Evolutionary conservation across 2,329 filamentous ascomycete genomes (phyloP), one percentile per base, ranked within the genome.

Genomic region (Gaeumannomyces tritici): DNA sequence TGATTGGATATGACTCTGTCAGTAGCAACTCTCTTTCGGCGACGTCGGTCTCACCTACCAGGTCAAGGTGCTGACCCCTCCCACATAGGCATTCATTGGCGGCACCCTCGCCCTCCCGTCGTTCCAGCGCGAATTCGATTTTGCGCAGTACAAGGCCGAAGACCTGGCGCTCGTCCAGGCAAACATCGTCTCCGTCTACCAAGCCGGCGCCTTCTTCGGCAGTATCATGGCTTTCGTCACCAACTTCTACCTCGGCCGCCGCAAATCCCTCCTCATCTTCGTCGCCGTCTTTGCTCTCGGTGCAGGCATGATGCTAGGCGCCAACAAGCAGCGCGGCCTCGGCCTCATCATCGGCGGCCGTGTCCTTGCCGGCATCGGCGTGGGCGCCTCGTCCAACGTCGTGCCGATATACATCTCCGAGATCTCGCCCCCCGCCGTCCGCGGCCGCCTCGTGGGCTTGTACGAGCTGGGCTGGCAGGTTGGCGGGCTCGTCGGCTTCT

Each of bases 201-300:
- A 93, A 74, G 90, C 90, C 12, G 90, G 90, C 64, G 89, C 89
- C 64, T 93, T 95, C 77, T 93, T 93, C 68, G 90, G 90, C 60
- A 84, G 87, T n/a, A 75, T 91, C 55, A 81, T 83, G 64, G 88
- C 86, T 63, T 92, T 89, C 67, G 80, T 77, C 11, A 81, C 84
- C 42, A 85, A 83, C 33, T 86, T 88, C 76, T 89, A 82, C 71
- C 76, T 88, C 65, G 89, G 89, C 31, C 83, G 89, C 27, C 84
- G 83, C 69, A 82, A 79, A 70, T 87, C 84, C 27, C 78, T 93
- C 2, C 76, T 86, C 65, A 66, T 85, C 58, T 89, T 87, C 70
- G 75, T 80, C 2, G 62, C 81, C 42, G 67, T 93, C 65, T 93
- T 93, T 73, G 79, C 85, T 61, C 69, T 92, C 12, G 90, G 89